Base-by-base conservation (phyloP, 768 basidiomycete genomes). In the Gloeostereum incarnatum region DNA sequence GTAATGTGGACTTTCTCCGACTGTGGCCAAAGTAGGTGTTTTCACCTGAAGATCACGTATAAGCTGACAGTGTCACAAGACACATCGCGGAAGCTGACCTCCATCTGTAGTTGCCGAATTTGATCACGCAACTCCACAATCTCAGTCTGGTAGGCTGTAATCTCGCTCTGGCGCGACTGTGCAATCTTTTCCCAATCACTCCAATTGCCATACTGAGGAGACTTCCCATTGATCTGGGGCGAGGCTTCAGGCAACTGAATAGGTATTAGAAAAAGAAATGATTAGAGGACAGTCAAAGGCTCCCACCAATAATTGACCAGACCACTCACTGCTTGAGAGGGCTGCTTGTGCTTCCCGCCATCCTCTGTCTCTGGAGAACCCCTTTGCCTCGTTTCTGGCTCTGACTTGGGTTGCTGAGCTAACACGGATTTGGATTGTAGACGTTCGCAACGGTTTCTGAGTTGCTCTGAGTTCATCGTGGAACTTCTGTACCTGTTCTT, bases 251-350 rank as follows among this genome's bases (percentile, higher is more conserved):
- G 51, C 13, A 54, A 68, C 78, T 83, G 52, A 21, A 48, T 35
- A 39, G 21, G 48, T 11, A 65, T 81, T 57, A 77, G 66, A 58
- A 55, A 48, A 46, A 32, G 48, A 51, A 35, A 52, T 52, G 43
- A 62, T 68, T 49, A 64, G n/a, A n/a, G 60, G 61, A 63, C 54
- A 58, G 56, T 57, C 58, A 61, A 61, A 61, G n/a, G 65, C 66
- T 73, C 76, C 74, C 76, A 78, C 77, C 73, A 72, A 66, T n/a
- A n/a, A n/a, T 70, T 64, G 65, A 69, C 61, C 66, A 62, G 67
- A 64, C 67, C 69, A 81, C 83, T 75, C 72, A 84, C 83, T 66
- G 63, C 69, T 58, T 80, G 75, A 68, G 78, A 71, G 63, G 70
- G 74, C 59, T 71, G 67, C 59, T 63, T 65, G 49, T 55, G 56